Evolutionary conservation across 2,329 filamentous ascomycete genomes (phyloP).

Genomic region (Didymella sp.): DNA sequence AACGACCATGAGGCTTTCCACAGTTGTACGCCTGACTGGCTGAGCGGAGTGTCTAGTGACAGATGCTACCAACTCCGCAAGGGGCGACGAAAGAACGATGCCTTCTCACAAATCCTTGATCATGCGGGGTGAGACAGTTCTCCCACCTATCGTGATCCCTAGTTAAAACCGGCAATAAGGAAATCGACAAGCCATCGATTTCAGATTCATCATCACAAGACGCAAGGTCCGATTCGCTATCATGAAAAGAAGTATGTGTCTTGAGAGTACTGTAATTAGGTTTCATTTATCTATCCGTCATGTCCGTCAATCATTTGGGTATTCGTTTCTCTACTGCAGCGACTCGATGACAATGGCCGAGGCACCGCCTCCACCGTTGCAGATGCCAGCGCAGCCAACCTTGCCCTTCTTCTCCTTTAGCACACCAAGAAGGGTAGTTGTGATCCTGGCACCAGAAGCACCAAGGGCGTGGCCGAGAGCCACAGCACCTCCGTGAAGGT

Average conservation of each 20-base stretch:
- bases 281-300: slow-evolving; percentile 17
- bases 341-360: slow-evolving; percentile 89
- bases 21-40: not conserved
- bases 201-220: not conserved
- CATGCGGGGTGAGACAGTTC: not conserved
- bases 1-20: not conserved
- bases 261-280: slow-evolving; percentile 11
- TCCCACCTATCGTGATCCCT: not conserved
- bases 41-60: not conserved
- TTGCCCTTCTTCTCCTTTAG: slow-evolving; percentile 90
- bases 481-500: slow-evolving; percentile 92
- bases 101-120: not conserved
- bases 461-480: slow-evolving; percentile 95
- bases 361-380: slow-evolving; percentile 96
- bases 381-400: slow-evolving; percentile 93
- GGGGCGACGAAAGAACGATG: not conserved
- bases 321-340: slow-evolving; percentile 40
- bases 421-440: slow-evolving; percentile 87
- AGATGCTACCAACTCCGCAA: slow-evolving; percentile 2
- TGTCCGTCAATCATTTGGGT: slow-evolving; percentile 20
- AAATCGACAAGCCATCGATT: not conserved
- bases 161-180: slow-evolving; percentile 11
- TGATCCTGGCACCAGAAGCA: slow-evolving; percentile 90
- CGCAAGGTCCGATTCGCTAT: not conserved
- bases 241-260: not conserved